Base-by-base conservation (phyloP, 257 asterid species). In the Echites panduratus region DNA sequence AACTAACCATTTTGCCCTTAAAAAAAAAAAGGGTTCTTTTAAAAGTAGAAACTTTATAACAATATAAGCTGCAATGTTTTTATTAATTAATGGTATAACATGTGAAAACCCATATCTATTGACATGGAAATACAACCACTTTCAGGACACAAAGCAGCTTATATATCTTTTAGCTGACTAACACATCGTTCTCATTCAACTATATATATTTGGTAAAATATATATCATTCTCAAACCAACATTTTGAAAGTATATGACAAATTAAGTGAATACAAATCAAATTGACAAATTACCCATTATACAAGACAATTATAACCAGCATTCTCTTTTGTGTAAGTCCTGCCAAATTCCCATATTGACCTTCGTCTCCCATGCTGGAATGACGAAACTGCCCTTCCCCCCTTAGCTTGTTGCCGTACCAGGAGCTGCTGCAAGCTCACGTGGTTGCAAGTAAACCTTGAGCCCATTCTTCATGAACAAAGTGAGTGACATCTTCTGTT, bases 401-500 rank as follows among this genome's bases (percentile, higher is more conserved):
- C 78, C 70, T 82, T 19, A n/a, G n/a, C n/a, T n/a, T n/a, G n/a
- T n/a, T n/a, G n/a, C n/a, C n/a, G n/a, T n/a, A n/a, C n/a, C n/a
- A n/a, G n/a, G n/a, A n/a, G n/a, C n/a, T 12, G 72, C 75, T 35
- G 77, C 59, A 57, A 87, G 84, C 73, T 81, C 82, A 26, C 94
- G 90, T n/a, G 85, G 88, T 71, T 62, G 27, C 80, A 89, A 74
- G 70, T 81, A 66, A 22, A 88, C 93, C 75, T 79, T 87, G 24
- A 87, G 87, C 44, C 93, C 97, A 75, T 85, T 82, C 80, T 87
- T 86, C 96, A 89, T 85, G 81, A 86, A 91, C 72, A 91, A 79
- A 11, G 97, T 91, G 77, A 91, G 52, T 0, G 97, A 91, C 91
- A 91, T 91, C 88, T 88, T 91, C 80, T 91, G 97, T 81, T 91